Evolutionary conservation across 495 filamentous ascomycete species (phyloP).

Genomic region (Thermochaetoides thermophila): DNA sequence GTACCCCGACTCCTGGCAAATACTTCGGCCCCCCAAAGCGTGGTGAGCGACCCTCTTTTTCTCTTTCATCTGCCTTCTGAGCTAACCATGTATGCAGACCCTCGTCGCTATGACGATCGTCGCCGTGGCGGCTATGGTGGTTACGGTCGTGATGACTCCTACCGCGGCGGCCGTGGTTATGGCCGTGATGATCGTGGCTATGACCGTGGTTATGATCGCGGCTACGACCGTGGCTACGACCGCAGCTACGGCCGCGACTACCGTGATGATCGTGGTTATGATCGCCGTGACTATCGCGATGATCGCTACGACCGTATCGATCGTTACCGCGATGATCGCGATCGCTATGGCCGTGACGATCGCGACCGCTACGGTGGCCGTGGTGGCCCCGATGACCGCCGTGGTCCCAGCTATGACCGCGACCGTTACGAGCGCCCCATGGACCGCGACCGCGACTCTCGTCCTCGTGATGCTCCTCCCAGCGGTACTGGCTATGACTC

Average conservation of each 20-base stretch:
- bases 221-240: constrained; percentile 34
- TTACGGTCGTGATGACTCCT: constrained; percentile 21
- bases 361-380: constrained; percentile 27
- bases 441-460: constrained; percentile 29
- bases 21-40: constrained; percentile 98
- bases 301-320: constrained; percentile 26
- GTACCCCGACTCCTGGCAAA: constrained; percentile 94
- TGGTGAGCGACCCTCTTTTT: constrained; percentile 42
- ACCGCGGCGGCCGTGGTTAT: constrained; percentile 35
- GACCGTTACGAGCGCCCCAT: constrained; percentile 39
- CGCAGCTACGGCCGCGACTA: constrained; percentile 34
- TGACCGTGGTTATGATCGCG: constrained; percentile 32
- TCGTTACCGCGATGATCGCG: constrained; percentile 16
- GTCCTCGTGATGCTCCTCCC: constrained; percentile 35
- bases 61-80: neutral
- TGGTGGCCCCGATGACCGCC: constrained; percentile 34
- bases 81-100: constrained; percentile 14
- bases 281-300: constrained; percentile 27
- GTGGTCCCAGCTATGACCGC: constrained; percentile 38
- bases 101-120: constrained; percentile 18
- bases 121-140: constrained; percentile 24
- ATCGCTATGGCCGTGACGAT: constrained; percentile 31
- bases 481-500: constrained; percentile 39
- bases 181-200: constrained; percentile 33
- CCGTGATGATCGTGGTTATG: constrained; percentile 37